phyloP scores from a whole-genome alignment of 2,329 filamentous ascomycete species.

The Lachnellula subtilissima region DNA sequence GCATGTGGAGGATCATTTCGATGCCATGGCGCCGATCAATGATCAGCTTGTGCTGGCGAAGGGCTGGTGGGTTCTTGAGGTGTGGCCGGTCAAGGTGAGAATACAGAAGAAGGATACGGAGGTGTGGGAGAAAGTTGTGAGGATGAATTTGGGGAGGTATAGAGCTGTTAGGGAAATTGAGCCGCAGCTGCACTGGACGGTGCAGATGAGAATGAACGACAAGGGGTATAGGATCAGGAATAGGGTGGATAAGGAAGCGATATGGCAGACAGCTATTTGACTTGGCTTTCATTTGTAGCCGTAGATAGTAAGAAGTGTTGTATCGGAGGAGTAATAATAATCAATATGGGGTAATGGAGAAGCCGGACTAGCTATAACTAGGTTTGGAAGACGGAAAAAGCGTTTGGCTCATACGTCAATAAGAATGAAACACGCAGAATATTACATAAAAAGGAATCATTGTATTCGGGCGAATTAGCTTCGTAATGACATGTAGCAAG shows the following conservation, averaged over 20 bases:
- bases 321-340: too few relatives aligned
- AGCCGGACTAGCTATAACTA: too few relatives aligned
- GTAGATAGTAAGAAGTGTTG: too few relatives aligned
- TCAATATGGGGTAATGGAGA: too few relatives aligned
- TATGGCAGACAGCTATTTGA: slow-evolving; percentile 30
- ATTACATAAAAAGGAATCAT: too few relatives aligned
- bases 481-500: too few relatives aligned
- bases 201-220: slow-evolving; percentile 34
- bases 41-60: slow-evolving; percentile 36
- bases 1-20: slow-evolving; percentile 40
- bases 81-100: slow-evolving; percentile 39
- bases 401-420: too few relatives aligned
- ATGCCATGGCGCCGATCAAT: slow-evolving; percentile 37
- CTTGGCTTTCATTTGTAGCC: too few relatives aligned
- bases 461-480: too few relatives aligned
- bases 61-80: slow-evolving; percentile 40
- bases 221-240: slow-evolving; percentile 33
- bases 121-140: slow-evolving; percentile 35
- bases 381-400: too few relatives aligned
- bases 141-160: slow-evolving; percentile 36
- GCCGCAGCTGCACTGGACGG: slow-evolving; percentile 42
- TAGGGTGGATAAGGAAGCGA: slow-evolving; percentile 26
- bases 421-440: too few relatives aligned
- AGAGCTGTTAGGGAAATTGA: slow-evolving; percentile 33
- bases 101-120: slow-evolving; percentile 30